Evolutionary conservation across 1,139 yeast species (phyloP), one percentile per base, ranked within the genome.

Genomic region (Yamadazyma kanchanaburiensis): DNA sequence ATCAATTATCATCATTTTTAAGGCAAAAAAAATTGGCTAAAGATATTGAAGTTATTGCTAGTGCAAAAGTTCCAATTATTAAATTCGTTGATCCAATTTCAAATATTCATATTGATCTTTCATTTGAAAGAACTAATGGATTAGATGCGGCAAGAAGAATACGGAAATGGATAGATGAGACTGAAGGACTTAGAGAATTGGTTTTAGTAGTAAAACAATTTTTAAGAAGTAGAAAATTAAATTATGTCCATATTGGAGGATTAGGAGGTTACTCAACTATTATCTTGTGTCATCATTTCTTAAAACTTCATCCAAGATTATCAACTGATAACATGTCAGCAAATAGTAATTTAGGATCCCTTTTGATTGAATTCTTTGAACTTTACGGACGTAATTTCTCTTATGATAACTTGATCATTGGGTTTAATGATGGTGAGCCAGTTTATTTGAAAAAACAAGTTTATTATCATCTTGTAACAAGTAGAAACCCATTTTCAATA

Each of bases 211-310:
- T 91, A 11, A 91, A 94, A 53, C 96, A 88, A 49, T 91, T 89
- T 48, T 65, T 94, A 33, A 69, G 89, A 24, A 78, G 88, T 3
- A 68, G 97, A 45, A 77, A 74, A 40, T 63, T 91, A 38, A 89
- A 91, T 49, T 85, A 87, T 46, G 98, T 91, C n/a, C 95, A 85
- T 49, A 81, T 82, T 14, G 99, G 99, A 35, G 98, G 98, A 0
- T 64, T 94, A 12, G 98, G 99, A 18, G 98, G 98, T 0, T 91
- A 84, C 51, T 80, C 96, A 6, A 86, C 89, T 15, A 87, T 89
- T 25, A 88, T 96, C 46, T 58, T 91, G 49, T 88, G 87, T 21
- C 83, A 83, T 48, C 83, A 95, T 19, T 89, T 91, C 51, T 58
- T 94, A 39, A 72, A 68, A 42, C 60, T 84, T 35, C 98, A 91